A percentile compares a stretch with the other conserved stretches of the same genome.
phyloP scores from a whole-genome alignment of 768 basidiomycete species.

The Leucocoprinus birnbaumii region DNA sequence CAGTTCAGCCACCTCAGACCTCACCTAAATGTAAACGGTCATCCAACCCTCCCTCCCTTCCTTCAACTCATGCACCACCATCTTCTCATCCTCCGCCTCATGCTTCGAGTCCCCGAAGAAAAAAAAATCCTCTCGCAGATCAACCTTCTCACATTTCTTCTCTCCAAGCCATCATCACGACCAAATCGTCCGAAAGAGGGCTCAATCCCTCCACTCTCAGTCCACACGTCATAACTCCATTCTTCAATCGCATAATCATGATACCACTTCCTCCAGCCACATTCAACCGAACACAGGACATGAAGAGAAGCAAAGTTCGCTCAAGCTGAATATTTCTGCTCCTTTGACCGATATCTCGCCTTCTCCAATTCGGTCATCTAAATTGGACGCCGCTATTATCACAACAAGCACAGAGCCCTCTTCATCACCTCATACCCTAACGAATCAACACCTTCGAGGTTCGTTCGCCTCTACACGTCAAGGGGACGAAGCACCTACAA shows the following conservation, averaged over 20 bases:
- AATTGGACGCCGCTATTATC: no score
- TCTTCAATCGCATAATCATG: background rate
- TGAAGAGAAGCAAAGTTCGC: slow-evolving; percentile 1
- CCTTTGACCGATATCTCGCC: slow-evolving; percentile 1
- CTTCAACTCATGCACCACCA: no score
- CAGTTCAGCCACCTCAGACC: background rate
- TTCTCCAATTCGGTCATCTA: background rate
- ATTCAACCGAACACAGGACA: background rate
- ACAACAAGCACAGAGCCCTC: no score
- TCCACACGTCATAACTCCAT: slow-evolving; percentile 1
- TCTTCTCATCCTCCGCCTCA: background rate
- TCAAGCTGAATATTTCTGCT: slow-evolving; percentile 8
- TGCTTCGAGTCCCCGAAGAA: background rate
- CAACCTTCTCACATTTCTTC: background rate
- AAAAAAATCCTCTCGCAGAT: background rate
- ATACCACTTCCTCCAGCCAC: background rate
- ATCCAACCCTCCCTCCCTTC: background rate
- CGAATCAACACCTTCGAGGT: background rate
- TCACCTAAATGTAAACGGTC: background rate
- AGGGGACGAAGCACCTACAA: background rate
- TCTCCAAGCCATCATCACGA: background rate
- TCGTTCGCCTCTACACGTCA: slow-evolving; percentile 3
- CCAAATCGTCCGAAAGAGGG: background rate
- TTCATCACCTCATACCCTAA: no score
- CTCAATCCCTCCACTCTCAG: slow-evolving; percentile 4